phyloP scores from a whole-genome alignment of 768 basidiomycete species.

The Harrya chromipes region DNA sequence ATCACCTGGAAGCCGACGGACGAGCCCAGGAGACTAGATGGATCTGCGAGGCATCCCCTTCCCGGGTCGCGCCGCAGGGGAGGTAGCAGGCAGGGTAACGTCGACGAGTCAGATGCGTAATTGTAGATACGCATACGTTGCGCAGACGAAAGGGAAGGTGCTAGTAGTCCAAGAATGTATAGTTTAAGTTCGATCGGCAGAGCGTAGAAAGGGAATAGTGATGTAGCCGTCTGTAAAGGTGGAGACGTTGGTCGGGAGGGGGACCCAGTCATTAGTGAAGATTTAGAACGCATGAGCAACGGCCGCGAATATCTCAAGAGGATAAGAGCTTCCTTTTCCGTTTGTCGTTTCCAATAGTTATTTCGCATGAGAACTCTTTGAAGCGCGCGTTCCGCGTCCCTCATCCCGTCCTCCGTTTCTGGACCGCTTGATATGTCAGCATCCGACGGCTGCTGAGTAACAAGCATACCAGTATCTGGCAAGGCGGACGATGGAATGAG shows the following conservation, averaged over 20 bases:
- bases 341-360: slow-evolving; percentile 40
- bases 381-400: slow-evolving; percentile 35
- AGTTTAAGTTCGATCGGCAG: slow-evolving; percentile 60
- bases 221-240: slow-evolving; percentile 13
- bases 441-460: slow-evolving; percentile 12
- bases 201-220: slow-evolving; percentile 35
- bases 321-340: slow-evolving; percentile 46
- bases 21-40: slow-evolving; percentile 15
- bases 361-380: slow-evolving; percentile 46
- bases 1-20: slow-evolving; percentile 8
- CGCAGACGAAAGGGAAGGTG: slow-evolving; percentile 52
- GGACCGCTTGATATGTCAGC: slow-evolving; percentile 2
- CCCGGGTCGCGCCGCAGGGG: slow-evolving; percentile 23
- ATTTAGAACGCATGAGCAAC: slow-evolving; percentile 38
- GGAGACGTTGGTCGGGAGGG: slow-evolving; percentile 15
- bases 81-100: slow-evolving; percentile 45
- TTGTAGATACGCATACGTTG: slow-evolving; percentile 55
- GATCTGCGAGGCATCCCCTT: slow-evolving; percentile 19
- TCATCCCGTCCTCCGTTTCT: slow-evolving; percentile 31
- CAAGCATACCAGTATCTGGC: slow-evolving; percentile 8
- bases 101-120: slow-evolving; percentile 48
- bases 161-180: slow-evolving; percentile 52
- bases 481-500: slow-evolving; percentile 11
- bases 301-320: slow-evolving; percentile 50
- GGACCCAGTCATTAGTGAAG: slow-evolving; percentile 10